Conservation (phyloP, 2,329 filamentous ascomycete species). For the Ophiocordyceps robertsii region DNA sequence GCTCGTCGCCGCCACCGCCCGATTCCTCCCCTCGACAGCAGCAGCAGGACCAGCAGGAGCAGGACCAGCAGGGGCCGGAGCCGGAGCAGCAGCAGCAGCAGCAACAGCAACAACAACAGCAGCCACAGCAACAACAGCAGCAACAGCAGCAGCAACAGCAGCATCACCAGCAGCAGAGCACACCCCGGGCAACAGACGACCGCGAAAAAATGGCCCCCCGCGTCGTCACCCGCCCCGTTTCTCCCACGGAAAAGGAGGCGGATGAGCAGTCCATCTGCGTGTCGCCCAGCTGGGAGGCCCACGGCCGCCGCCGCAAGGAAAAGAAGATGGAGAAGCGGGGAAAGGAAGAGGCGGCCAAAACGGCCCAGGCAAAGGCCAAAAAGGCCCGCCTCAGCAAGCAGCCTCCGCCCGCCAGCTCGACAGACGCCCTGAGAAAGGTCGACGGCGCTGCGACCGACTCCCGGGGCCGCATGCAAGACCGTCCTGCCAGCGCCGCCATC, state of each 20-base stretch:
- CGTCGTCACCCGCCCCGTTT: conserved; percentile 17
- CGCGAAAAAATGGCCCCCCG: conserved; percentile 13
- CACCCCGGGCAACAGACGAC: too few species aligned
- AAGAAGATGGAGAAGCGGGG: conserved; percentile 26
- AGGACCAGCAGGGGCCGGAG: too few species aligned
- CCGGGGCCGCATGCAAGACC: conserved; percentile 1
- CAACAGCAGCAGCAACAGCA: too few species aligned
- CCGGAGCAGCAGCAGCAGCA: too few species aligned
- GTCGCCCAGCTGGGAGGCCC: conserved; percentile 49
- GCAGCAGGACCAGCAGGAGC: too few species aligned
- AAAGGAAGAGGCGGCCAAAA: conserved; percentile 11
- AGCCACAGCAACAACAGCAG: too few species aligned
- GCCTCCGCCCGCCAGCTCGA: conserved; percentile 2
- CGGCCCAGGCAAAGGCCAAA: conserved; percentile 11
- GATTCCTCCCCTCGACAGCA: too few species aligned
- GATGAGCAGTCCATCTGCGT: conserved; percentile 35
- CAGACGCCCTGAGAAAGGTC: conserved; percentile 2
- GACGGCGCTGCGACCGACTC: not conserved
- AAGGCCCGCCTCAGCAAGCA: conserved; percentile 1
- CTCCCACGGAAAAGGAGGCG: conserved; percentile 15
- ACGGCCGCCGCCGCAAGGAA: conserved; percentile 38
- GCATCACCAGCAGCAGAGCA: too few species aligned
- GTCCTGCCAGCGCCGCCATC: conserved; percentile 9
- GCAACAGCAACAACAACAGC: too few species aligned
- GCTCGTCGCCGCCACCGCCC: not conserved